Evolutionary conservation across 331 rosid genomes (phyloP).

Genomic region (Quercus lobata): DNA sequence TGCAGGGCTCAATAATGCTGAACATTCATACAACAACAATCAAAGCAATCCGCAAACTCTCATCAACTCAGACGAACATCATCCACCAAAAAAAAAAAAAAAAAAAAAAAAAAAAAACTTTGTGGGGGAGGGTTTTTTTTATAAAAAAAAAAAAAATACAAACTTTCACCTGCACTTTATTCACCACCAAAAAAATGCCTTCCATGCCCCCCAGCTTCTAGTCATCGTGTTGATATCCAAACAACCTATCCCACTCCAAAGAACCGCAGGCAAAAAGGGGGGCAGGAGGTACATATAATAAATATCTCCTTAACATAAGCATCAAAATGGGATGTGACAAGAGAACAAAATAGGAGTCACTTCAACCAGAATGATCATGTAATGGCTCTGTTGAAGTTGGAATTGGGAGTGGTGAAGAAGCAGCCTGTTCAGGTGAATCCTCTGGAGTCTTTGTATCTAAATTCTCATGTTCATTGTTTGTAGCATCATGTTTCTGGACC

Average conservation of each 20-base stretch:
- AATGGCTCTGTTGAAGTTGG: conserved; percentile 47
- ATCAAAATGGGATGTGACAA: conserved; percentile 21
- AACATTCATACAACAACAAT: not conserved
- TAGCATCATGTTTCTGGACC: conserved; percentile 28
- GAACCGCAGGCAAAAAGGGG: conserved; percentile 65
- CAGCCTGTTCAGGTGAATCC: conserved; percentile 49
- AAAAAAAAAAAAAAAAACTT: not conserved
- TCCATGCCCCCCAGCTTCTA: conserved; percentile 49
- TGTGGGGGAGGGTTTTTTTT: not conserved
- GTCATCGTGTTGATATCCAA: conserved; percentile 51
- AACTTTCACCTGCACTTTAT: conserved; percentile 80
- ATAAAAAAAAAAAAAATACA: conserved; percentile 7
- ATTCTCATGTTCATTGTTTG: conserved; percentile 32
- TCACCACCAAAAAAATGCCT: conserved; percentile 67
- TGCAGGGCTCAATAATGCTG: not conserved
- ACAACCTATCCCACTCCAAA: conserved; percentile 53
- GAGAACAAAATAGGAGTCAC: conserved; percentile 8
- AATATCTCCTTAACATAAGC: conserved; percentile 46
- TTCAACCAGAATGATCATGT: conserved; percentile 51
- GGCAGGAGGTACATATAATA: conserved; percentile 47
- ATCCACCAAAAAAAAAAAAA: not conserved
- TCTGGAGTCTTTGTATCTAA: conserved; percentile 42
- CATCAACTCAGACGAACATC: conserved; percentile 6
- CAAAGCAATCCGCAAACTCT: not conserved
- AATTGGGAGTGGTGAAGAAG: conserved; percentile 34